These are phyloP conservation scores for Phytophthora capsici DNA, from an alignment of 352 stramenopile species.

Conservation along the genomic window DNA sequence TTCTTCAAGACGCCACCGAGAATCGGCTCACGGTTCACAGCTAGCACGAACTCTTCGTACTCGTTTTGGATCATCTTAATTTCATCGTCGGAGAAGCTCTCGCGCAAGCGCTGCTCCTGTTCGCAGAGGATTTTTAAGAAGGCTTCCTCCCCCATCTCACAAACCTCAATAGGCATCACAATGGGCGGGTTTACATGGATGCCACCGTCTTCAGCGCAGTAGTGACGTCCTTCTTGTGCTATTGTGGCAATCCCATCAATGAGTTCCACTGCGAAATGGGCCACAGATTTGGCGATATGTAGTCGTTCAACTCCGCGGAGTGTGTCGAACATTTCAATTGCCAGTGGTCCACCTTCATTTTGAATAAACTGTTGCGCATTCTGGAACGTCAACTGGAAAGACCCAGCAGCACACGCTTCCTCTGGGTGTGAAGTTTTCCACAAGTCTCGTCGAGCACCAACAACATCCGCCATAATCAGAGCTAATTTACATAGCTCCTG, in stretches of 20 bases:
- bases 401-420: slow-evolving; percentile 46
- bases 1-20: slow-evolving; percentile 62
- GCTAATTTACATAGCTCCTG: slow-evolving; percentile 60
- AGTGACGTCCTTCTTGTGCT: slow-evolving; percentile 56
- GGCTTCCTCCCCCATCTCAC: slow-evolving; percentile 60
- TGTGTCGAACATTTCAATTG: slow-evolving; percentile 64
- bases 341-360: slow-evolving; percentile 57
- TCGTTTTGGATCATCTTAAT: slow-evolving; percentile 53
- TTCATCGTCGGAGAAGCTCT: slow-evolving; percentile 53
- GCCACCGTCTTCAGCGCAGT: slow-evolving; percentile 44
- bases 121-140: slow-evolving; percentile 49
- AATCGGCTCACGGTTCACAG: slow-evolving; percentile 55
- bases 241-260: slow-evolving; percentile 49
- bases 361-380: slow-evolving; percentile 72
- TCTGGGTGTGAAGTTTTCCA: slow-evolving; percentile 41
- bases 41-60: slow-evolving; percentile 54
- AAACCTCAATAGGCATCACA: slow-evolving; percentile 57
- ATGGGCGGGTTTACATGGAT: slow-evolving; percentile 51
- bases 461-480: slow-evolving; percentile 59
- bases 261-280: slow-evolving; percentile 53
- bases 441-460: slow-evolving; percentile 52
- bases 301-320: slow-evolving; percentile 52
- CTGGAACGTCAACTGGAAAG: slow-evolving; percentile 58
- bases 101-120: slow-evolving; percentile 49
- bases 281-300: slow-evolving; percentile 58